Conservation (phyloP, 257 asterid genomes). For the Solanum raphanifolium region DNA sequence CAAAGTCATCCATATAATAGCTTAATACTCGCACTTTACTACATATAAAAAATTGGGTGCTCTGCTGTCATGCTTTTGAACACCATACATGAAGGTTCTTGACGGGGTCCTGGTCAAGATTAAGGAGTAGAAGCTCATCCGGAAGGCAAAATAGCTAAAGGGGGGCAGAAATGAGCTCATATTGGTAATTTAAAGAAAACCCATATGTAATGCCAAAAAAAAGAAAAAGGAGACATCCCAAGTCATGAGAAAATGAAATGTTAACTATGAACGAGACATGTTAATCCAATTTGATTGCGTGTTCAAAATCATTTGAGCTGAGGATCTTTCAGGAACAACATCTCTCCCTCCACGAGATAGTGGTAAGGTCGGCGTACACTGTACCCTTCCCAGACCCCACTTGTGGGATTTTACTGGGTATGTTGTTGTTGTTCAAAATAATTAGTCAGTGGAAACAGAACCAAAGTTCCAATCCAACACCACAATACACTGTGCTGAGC, state of each 20-base stretch:
- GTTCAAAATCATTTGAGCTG: background rate
- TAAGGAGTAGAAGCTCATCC: background rate
- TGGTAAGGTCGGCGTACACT: background rate
- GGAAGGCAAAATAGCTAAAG: background rate
- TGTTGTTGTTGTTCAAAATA: background rate
- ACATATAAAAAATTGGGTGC: background rate
- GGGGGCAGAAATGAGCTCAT: background rate
- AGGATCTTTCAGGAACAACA: background rate
- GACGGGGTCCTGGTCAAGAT: background rate
- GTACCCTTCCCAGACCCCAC: background rate
- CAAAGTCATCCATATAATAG: background rate
- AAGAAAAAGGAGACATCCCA: background rate
- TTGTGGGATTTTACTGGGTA: background rate
- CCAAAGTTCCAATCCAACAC: background rate
- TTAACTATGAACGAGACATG: background rate
- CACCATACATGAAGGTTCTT: background rate
- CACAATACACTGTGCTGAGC: background rate
- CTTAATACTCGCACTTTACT: background rate
- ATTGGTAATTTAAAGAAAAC: background rate
- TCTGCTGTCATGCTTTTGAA: background rate
- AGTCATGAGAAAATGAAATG: background rate
- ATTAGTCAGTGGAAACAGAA: background rate
- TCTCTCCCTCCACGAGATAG: background rate
- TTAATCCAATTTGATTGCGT: background rate
- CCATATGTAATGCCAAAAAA: background rate